Evolutionary conservation across 2,329 filamentous ascomycete species (phyloP).

Genomic region (Paecilomyces dactylethromorphus): DNA sequence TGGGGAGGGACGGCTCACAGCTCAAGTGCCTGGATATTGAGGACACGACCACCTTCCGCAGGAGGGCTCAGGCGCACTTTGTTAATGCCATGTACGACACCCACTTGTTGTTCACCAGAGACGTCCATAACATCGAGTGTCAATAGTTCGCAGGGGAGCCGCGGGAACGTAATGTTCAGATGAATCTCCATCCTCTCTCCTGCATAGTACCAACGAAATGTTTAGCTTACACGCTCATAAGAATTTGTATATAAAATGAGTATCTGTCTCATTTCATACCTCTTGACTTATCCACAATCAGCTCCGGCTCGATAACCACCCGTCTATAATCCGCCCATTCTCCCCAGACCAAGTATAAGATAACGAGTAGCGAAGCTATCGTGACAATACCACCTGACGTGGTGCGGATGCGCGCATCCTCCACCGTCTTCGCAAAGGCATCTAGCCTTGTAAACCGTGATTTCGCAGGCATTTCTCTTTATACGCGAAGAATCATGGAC

Average conservation of each 20-base stretch:
- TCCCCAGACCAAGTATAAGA: constrained; percentile 83
- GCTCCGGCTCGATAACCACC: constrained; percentile 79
- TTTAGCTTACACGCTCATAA: background rate
- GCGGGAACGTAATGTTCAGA: constrained; percentile 92
- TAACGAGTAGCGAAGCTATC: constrained; percentile 78
- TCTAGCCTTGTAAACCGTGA: constrained; percentile 94
- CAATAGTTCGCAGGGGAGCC: constrained; percentile 87
- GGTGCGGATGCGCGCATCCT: constrained; percentile 92
- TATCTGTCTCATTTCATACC: constrained; percentile 45
- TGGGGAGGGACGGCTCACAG: constrained; percentile 47
- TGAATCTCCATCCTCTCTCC: constrained; percentile 99
- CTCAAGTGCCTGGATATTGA: constrained; percentile 62
- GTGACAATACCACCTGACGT: constrained; percentile 94
- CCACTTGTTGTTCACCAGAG: constrained; percentile 91
- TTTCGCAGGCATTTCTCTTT: constrained; percentile 69
- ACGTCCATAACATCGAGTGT: constrained; percentile 99
- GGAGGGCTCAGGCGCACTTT: constrained; percentile 75
- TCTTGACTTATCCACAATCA: constrained; percentile 94
- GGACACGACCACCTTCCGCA: constrained; percentile 67
- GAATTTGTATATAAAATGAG: background rate
- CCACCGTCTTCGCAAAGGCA: constrained; percentile 98
- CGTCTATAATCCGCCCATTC: constrained; percentile 93
- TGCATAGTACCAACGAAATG: constrained; percentile 29
- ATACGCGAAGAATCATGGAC: background rate
- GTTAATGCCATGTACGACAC: constrained; percentile 83